Evolutionary conservation across 768 basidiomycete genomes (phyloP).

Genomic region (Leccinum imitatum): DNA sequence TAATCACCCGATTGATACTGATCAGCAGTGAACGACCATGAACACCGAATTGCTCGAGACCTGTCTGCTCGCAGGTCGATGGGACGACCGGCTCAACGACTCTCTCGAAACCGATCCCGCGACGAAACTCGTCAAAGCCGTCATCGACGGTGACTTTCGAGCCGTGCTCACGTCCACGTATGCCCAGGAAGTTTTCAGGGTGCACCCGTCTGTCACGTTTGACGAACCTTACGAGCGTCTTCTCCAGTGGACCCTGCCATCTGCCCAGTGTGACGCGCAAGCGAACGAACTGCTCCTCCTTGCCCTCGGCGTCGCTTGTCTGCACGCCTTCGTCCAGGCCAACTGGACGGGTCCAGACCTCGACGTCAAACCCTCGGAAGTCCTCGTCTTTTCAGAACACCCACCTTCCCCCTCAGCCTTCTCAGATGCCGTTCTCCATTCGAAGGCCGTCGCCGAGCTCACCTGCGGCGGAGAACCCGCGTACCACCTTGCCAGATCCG

Average conservation of each 20-base stretch:
- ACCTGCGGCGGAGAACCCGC: conserved; percentile 90
- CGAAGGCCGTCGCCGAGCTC: conserved; percentile 69
- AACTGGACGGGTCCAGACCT: conserved; percentile 97
- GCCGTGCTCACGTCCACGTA: conserved; percentile 47
- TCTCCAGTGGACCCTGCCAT: conserved; percentile 31
- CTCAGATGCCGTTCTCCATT: conserved; percentile 57
- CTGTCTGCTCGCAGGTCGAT: conserved; percentile 53
- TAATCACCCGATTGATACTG: background rate
- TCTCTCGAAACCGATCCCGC: conserved; percentile 24
- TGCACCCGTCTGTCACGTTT: conserved; percentile 31
- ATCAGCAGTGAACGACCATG: conserved; percentile 10
- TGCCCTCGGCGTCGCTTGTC: conserved; percentile 68
- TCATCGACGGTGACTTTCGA: conserved; percentile 60
- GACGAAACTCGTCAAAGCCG: conserved; percentile 49
- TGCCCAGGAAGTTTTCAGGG: conserved; percentile 42
- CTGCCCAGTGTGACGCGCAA: conserved; percentile 14
- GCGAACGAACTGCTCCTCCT: conserved; percentile 59
- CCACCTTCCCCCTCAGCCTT: conserved; percentile 12
- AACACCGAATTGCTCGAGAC: conserved; percentile 44
- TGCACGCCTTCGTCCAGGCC: conserved; percentile 87
- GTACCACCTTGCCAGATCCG: conserved; percentile 78
- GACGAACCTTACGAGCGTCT: conserved; percentile 40
- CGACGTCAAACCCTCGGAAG: conserved; percentile 48
- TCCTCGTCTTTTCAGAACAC: conserved; percentile 38
- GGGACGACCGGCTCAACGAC: conserved; percentile 32